phyloP scores from a whole-genome alignment of 306 rosid species.

The Vigna reflexopilosa region DNA sequence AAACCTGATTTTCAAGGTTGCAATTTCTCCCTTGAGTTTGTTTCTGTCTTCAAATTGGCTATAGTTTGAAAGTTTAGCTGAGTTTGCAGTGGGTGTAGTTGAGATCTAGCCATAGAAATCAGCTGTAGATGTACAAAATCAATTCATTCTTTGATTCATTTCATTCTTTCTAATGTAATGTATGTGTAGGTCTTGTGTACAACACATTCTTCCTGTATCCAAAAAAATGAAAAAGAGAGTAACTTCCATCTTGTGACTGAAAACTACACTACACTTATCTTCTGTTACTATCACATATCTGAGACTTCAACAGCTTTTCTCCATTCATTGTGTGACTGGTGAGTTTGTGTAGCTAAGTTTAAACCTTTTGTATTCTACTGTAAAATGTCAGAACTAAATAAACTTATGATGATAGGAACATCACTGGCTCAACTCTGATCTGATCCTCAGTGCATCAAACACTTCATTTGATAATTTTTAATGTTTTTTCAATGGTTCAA shows the following conservation, averaged over 20 bases:
- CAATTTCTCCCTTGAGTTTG: background rate
- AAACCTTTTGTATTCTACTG: background rate
- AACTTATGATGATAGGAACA: background rate
- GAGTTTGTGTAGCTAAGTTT: background rate
- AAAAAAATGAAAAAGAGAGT: background rate
- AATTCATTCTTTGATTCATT: slow-evolving; percentile 64
- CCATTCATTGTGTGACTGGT: background rate
- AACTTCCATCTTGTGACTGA: slow-evolving; percentile 17
- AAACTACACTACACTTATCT: slow-evolving; percentile 11
- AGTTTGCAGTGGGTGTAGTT: slow-evolving; percentile 41
- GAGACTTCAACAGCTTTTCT: background rate
- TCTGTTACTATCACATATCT: slow-evolving; percentile 2
- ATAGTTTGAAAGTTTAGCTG: slow-evolving; percentile 15
- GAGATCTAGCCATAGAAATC: slow-evolving; percentile 47
- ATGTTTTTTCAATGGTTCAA: background rate
- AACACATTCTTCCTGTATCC: slow-evolving; percentile 20
- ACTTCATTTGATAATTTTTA: background rate
- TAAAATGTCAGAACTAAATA: background rate
- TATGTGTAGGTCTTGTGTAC: slow-evolving; percentile 25
- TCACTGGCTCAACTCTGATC: background rate
- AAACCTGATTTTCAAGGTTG: background rate
- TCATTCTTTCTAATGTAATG: slow-evolving; percentile 48
- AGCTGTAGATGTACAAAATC: slow-evolving; percentile 49
- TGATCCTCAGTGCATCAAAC: background rate
- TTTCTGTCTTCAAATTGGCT: slow-evolving; percentile 36